phyloP scores from a whole-genome alignment of 139 green algal genomes.

The Klebsormidium nitens region DNA sequence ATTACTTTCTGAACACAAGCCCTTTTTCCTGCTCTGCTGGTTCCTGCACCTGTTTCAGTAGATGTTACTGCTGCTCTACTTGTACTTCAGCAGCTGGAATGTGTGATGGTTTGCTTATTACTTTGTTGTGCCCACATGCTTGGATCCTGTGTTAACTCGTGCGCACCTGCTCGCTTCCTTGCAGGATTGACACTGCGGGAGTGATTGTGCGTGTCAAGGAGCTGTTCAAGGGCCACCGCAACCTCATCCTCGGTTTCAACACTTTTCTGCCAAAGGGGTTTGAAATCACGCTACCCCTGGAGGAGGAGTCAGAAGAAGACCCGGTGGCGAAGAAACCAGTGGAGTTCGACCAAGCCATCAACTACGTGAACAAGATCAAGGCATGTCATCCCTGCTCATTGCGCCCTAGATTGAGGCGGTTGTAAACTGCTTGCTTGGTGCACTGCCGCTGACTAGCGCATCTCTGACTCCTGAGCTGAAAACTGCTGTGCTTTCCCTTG shows the following conservation, averaged over 20 bases:
- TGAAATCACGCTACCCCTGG: conserved; percentile 33
- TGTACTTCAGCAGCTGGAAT: too few species aligned
- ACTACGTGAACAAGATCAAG: conserved; percentile 99
- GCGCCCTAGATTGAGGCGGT: too few species aligned
- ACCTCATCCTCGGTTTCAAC: conserved; percentile 99
- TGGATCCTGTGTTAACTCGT: too few species aligned
- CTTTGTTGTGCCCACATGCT: conserved; percentile 3
- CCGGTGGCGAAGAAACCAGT: conserved; percentile 56
- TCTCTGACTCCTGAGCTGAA: too few species aligned
- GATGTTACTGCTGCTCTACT: too few species aligned
- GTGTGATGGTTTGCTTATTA: background rate
- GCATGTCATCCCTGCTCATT: too few species aligned
- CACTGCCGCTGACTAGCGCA: too few species aligned
- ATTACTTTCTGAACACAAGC: background rate
- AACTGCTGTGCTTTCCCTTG: too few species aligned
- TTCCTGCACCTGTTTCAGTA: background rate
- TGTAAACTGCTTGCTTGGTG: too few species aligned
- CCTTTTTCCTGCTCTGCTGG: background rate
- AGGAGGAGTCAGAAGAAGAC: conserved; percentile 10
- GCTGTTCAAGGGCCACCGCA: conserved; percentile 86
- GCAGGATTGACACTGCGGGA: conserved; percentile 91
- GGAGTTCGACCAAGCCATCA: conserved; percentile 99
- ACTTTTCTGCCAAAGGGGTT: conserved; percentile 86
- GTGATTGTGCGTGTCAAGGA: conserved; percentile 93
- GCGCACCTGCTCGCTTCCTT: background rate